Conservation (phyloP, 129 eudicot genomes). For the Calendula officinalis region DNA sequence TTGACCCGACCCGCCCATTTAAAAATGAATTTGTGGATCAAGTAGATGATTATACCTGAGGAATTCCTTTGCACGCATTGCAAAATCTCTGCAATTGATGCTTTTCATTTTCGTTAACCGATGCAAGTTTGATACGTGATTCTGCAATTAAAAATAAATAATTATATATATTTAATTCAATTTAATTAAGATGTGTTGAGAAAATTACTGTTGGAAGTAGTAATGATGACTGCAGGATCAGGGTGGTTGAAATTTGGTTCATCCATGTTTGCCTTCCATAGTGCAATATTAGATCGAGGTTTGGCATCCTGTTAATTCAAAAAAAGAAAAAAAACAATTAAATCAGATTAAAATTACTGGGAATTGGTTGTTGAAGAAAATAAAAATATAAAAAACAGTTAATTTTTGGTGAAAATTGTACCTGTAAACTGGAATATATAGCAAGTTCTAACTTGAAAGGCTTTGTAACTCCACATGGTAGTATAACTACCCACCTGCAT, state of each 20-base stretch:
- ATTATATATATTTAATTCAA: neutral
- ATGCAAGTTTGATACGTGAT: constrained; percentile 71
- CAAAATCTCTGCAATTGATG: constrained; percentile 68
- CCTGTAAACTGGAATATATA: constrained; percentile 68
- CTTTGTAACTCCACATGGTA: constrained; percentile 74
- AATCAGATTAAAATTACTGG: neutral
- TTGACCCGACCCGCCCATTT: neutral
- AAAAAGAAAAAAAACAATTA: constrained; percentile 8
- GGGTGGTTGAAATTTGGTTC: constrained; percentile 69
- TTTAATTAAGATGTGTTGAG: constrained; percentile 25
- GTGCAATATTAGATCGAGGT: constrained; percentile 64
- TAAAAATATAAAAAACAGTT: neutral
- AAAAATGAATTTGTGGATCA: constrained; percentile 10
- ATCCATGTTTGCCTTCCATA: constrained; percentile 88
- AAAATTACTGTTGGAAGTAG: constrained; percentile 64
- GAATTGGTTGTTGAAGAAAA: constrained; percentile 3
- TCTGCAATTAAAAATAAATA: constrained; percentile 43
- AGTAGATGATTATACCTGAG: constrained; percentile 59
- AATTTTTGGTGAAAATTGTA: constrained; percentile 16
- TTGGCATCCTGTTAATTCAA: constrained; percentile 69
- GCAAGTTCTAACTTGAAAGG: constrained; percentile 94
- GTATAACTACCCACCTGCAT: constrained; percentile 81
- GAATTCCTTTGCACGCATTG: constrained; percentile 97
- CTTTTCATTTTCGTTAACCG: constrained; percentile 58
- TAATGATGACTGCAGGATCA: constrained; percentile 71